Percentiles rank a stretch among this genome's conserved stretches.
phyloP scores from a whole-genome alignment of 345 rosid species.

The Cardamine chenopodiifolia region DNA sequence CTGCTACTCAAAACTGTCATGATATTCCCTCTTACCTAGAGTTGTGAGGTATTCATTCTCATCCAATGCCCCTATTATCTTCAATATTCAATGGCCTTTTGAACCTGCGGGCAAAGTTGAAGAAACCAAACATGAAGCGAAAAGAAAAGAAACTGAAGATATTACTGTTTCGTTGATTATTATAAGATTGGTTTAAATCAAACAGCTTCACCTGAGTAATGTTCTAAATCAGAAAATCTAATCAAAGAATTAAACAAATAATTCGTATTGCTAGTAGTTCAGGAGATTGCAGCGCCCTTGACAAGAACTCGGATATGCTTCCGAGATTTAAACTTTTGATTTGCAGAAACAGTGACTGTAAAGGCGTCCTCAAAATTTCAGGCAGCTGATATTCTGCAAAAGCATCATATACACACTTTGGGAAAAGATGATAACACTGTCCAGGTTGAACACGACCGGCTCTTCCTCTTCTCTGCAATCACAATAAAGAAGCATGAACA shows the following conservation, averaged over 20 bases:
- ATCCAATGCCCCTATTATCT: constrained; percentile 86
- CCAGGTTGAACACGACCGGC: constrained; percentile 96
- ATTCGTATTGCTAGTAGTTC: constrained; percentile 70
- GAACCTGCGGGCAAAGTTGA: constrained; percentile 55
- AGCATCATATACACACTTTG: constrained; percentile 80
- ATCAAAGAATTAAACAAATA: constrained; percentile 19
- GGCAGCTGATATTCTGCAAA: constrained; percentile 90
- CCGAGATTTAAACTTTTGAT: constrained; percentile 86
- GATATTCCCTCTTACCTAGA: constrained; percentile 53
- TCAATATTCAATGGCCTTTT: constrained; percentile 89
- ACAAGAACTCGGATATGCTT: constrained; percentile 79
- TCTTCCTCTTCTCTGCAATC: constrained; percentile 85
- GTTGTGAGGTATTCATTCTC: constrained; percentile 74
- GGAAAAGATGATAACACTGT: constrained; percentile 88
- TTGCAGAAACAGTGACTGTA: constrained; percentile 92
- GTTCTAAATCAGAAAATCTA: constrained; percentile 11
- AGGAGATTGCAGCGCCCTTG: constrained; percentile 90
- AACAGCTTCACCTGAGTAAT: constrained; percentile 15
- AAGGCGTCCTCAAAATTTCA: constrained; percentile 91
- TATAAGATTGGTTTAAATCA: background rate
- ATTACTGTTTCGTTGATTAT: constrained; percentile 7
- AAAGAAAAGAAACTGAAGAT: constrained; percentile 17
- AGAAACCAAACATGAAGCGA: constrained; percentile 8
- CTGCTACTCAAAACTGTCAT: constrained; percentile 32
- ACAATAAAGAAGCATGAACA: constrained; percentile 35